These are phyloP conservation scores for Phytophthora macrochlamydospora DNA, from an alignment of 352 stramenopile genomes.

Conservation along the genomic window DNA sequence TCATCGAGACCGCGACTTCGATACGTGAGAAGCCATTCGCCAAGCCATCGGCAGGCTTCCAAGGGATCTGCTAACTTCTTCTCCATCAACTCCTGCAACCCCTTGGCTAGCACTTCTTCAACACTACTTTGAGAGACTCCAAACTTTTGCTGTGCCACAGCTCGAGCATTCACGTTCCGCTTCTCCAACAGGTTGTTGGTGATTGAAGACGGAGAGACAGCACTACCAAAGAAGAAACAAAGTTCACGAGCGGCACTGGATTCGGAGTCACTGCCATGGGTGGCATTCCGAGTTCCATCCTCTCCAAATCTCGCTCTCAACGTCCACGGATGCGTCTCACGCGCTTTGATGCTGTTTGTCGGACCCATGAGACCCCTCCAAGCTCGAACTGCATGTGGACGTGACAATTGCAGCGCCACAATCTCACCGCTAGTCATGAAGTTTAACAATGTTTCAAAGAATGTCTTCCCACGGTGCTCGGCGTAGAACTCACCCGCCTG, in stretches of 20 bases:
- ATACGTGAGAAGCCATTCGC: constrained; percentile 51
- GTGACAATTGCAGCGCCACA: constrained; percentile 52
- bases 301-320: constrained; percentile 79
- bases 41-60: constrained; percentile 57
- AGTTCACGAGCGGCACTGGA: constrained; percentile 69
- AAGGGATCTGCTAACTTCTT: constrained; percentile 31
- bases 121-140: constrained; percentile 13
- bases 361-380: constrained; percentile 83
- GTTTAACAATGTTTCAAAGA: constrained; percentile 56
- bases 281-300: constrained; percentile 82
- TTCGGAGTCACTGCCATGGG: constrained; percentile 76
- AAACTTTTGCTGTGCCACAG: constrained; percentile 13
- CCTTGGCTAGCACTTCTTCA: constrained; percentile 45
- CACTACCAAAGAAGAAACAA: constrained; percentile 75
- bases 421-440: constrained; percentile 82
- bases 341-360: constrained; percentile 67
- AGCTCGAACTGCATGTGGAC: constrained; percentile 52
- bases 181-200: background rate
- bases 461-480: constrained; percentile 65
- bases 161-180: constrained; percentile 3
- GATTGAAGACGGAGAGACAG: constrained; percentile 2
- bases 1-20: constrained; percentile 18
- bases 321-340: constrained; percentile 51
- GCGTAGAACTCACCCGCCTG: constrained; percentile 67
- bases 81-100: constrained; percentile 46